Conservation (phyloP, 2,329 filamentous ascomycete genomes). For the Phialophora tarda region DNA sequence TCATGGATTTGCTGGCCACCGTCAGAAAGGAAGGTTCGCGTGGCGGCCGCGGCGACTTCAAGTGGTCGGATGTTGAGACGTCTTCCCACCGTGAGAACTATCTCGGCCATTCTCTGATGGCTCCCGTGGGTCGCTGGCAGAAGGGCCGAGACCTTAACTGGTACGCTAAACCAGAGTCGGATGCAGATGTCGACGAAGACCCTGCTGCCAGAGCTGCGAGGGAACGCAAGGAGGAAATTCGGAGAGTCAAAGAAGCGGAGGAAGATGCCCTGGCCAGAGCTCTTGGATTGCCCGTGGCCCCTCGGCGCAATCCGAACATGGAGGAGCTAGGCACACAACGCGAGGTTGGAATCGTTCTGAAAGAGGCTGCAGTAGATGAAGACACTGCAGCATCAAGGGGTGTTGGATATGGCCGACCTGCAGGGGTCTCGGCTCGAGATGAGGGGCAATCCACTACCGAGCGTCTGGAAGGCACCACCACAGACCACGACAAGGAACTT, state of each 20-base stretch:
- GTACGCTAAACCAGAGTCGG: constrained; percentile 66
- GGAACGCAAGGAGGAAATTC: constrained; percentile 76
- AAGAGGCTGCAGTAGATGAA: constrained; percentile 45
- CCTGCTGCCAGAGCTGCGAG: constrained; percentile 64
- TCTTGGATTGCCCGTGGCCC: constrained; percentile 75
- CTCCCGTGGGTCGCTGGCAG: constrained; percentile 90
- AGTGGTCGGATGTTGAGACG: constrained; percentile 90
- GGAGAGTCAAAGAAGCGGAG: constrained; percentile 85
- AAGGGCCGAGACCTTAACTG: constrained; percentile 72
- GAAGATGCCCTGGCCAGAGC: constrained; percentile 87
- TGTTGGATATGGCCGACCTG: constrained; percentile 42
- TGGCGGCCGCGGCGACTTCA: constrained; percentile 89
- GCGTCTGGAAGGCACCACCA: constrained; percentile 41
- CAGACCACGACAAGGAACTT: constrained; percentile 37
- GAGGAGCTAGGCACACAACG: constrained; percentile 64
- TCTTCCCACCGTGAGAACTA: constrained; percentile 88
- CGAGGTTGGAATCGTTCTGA: constrained; percentile 62
- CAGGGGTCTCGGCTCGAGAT: constrained; percentile 23
- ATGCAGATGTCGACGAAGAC: constrained; percentile 60
- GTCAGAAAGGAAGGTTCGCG: constrained; percentile 84
- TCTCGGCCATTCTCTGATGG: constrained; percentile 89
- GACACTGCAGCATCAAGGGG: constrained; percentile 42
- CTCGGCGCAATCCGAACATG: constrained; percentile 65
- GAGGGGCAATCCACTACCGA: constrained; percentile 40
- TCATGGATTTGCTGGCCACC: constrained; percentile 90